Base-by-base conservation (phyloP, 768 basidiomycete genomes). In the Dendrothele bispora region DNA sequence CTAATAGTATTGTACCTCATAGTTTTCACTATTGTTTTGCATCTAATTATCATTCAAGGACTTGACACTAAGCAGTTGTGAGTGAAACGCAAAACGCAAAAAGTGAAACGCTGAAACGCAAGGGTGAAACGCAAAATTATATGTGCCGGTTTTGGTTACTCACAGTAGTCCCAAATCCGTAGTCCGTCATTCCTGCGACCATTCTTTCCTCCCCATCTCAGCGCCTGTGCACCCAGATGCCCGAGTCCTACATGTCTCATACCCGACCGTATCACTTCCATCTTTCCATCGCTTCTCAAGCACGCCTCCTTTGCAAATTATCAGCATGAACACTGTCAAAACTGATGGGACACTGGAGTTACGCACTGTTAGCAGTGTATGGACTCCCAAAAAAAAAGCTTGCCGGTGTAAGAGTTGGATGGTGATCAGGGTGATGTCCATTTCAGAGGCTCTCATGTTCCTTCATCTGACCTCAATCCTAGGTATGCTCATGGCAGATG, bases 401-500 rank as follows among this genome's bases (percentile, higher is more conserved):
- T 90, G 21, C 87, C 87, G 17, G 77, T 88, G 3, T 86, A 90
- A 61, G 87, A 89, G 60, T 86, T 88, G 51, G 75, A 76, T 24
- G 86, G 87, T 56, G 86, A 88, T 55, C 59, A 60, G 48, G 43
- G 61, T 34, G 65, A 68, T 42, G 64, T 62, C 38, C 59, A 69
- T 2, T 70, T 63, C 49, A 61, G 58, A 43, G 60, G 66, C 11
- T 60, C 67, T 35, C 79, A 78, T 3, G 78, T 79, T 5, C 77
- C 80, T 4, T 77, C 80, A 7, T 75, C 79, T 11, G 80, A 83
- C 61, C 61, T 80, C 39, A 74, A 77, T 56, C 73, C 75, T 18
- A 61, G 58, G 27, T 48, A 56, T 51, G 48, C 57, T 14, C 61
- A 74, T 54, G 69, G 69, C 30, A 72, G 67, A 22, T 59, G 68